Evolutionary conservation across 2,329 filamentous ascomycete genomes (phyloP).

Genomic region (Aspergillus jensenii): DNA sequence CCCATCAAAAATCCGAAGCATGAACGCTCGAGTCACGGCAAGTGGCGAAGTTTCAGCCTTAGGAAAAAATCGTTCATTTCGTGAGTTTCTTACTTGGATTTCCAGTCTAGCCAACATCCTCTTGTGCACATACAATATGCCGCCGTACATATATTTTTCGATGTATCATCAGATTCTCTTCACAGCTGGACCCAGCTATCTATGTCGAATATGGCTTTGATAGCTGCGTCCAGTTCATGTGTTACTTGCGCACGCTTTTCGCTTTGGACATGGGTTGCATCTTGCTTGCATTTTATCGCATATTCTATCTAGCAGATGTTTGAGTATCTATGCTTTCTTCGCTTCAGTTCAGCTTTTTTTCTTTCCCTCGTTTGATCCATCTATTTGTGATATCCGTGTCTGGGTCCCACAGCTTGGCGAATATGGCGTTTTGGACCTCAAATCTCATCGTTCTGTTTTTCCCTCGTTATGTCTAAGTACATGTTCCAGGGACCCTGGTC

Average conservation of each 20-base stretch:
- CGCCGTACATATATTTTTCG: conserved; percentile 24
- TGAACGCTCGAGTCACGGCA: conserved; percentile 22
- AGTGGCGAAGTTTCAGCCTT: conserved; percentile 45
- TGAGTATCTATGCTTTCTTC: conserved; percentile 8
- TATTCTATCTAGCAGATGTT: conserved; percentile 12
- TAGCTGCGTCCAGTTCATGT: conserved; percentile 11
- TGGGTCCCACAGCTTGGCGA: conserved; percentile 26
- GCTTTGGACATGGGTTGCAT: conserved; percentile 13
- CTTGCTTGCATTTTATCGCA: conserved; percentile 13
- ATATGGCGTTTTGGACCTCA: conserved; percentile 18
- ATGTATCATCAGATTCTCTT: conserved; percentile 32
- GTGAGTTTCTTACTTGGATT: conserved; percentile 1
- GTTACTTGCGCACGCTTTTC: conserved; percentile 12
- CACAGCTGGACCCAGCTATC: conserved; percentile 14
- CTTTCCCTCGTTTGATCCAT: conserved; percentile 12
- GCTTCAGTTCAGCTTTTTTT: neutral
- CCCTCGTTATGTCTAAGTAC: neutral
- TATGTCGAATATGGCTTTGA: conserved; percentile 13
- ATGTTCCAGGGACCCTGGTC: neutral
- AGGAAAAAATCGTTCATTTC: conserved; percentile 45
- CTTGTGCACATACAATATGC: conserved; percentile 28
- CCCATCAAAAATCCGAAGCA: conserved; percentile 20
- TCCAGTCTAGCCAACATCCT: neutral
- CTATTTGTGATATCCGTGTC: conserved; percentile 25
- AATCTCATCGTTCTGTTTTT: conserved; percentile 6